Conservation (phyloP, 805 yeast genomes). For the Starmerella bombi region DNA sequence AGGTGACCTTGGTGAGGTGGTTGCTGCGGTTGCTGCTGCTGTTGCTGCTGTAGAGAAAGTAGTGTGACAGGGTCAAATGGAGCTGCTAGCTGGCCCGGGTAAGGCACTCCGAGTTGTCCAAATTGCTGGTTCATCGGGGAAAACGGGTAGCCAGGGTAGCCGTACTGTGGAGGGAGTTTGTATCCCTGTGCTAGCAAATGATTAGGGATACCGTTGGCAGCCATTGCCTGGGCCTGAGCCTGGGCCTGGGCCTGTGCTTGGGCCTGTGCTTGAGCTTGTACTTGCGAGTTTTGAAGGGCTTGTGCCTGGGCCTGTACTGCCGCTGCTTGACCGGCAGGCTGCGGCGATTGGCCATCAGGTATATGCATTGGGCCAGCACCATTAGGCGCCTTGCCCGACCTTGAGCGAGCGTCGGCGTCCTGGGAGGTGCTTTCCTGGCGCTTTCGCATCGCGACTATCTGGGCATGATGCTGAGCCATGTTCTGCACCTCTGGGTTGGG, state of each 20-base stretch:
- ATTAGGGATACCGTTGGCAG: conserved; percentile 12
- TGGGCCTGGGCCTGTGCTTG: conserved; percentile 6
- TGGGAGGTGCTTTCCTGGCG: conserved; percentile 1
- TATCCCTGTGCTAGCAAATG: conserved; percentile 16
- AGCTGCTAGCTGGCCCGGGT: conserved; percentile 7
- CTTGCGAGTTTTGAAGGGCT: conserved; percentile 2
- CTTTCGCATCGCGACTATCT: conserved; percentile 1
- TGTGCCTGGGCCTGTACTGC: conserved; percentile 13
- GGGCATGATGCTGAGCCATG: conserved; percentile 2
- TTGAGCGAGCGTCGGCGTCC: background rate
- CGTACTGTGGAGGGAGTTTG: conserved; percentile 14
- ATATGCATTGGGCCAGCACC: conserved; percentile 3
- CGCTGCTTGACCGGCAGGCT: conserved; percentile 6
- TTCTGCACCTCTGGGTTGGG: background rate
- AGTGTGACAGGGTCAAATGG: conserved; percentile 11
- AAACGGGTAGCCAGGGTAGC: conserved; percentile 14
- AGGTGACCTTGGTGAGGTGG: conserved; percentile 2
- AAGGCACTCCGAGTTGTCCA: conserved; percentile 1
- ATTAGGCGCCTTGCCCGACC: background rate
- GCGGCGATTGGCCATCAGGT: conserved; percentile 9
- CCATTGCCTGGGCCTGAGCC: conserved; percentile 14
- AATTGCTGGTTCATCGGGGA: conserved; percentile 3
- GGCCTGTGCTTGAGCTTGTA: too few relatives aligned
- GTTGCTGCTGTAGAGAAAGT: conserved; percentile 12
- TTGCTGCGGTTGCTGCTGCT: conserved; percentile 5